Percentiles rank a stretch among this genome's conserved stretches.
phyloP scores from a whole-genome alignment of 805 yeast genomes.

The Candida verbasci region DNA sequence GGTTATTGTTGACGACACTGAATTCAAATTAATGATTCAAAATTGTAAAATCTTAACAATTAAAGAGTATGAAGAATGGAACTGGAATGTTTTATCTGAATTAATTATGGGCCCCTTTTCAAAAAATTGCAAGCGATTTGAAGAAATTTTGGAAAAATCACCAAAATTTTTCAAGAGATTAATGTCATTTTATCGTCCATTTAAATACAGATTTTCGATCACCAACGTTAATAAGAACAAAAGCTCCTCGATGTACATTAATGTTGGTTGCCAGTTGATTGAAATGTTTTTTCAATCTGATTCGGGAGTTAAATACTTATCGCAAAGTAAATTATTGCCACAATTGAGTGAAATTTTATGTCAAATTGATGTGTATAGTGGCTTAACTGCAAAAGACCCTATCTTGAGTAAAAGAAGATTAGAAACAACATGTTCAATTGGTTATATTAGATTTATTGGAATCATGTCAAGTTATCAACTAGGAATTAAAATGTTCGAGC shows the following conservation, averaged over 20 bases:
- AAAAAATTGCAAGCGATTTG: conserved; percentile 64
- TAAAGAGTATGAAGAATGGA: conserved; percentile 81
- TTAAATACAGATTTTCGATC: conserved; percentile 69
- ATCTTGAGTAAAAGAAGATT: conserved; percentile 60
- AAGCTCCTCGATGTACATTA: conserved; percentile 51
- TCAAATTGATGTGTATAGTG: conserved; percentile 76
- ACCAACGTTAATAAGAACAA: conserved; percentile 38
- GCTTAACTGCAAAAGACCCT: conserved; percentile 69
- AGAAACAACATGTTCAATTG: conserved; percentile 61
- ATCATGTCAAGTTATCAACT: conserved; percentile 53
- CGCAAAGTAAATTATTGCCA: conserved; percentile 73
- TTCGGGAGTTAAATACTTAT: conserved; percentile 64
- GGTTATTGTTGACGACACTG: conserved; percentile 51
- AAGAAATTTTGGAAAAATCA: conserved; percentile 64
- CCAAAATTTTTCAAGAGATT: conserved; percentile 85
- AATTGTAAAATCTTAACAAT: conserved; percentile 72
- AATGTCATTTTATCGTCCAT: conserved; percentile 85
- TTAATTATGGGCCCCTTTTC: conserved; percentile 85
- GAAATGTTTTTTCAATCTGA: conserved; percentile 56
- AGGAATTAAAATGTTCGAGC: conserved; percentile 68
- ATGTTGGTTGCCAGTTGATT: conserved; percentile 73
- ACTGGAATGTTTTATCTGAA: conserved; percentile 71
- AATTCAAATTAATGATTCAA: conserved; percentile 59
- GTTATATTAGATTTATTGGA: conserved; percentile 79
- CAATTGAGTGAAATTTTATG: conserved; percentile 89